Conservation (phyloP, 805 yeast species). For the Metschnikowia lunata region DNA sequence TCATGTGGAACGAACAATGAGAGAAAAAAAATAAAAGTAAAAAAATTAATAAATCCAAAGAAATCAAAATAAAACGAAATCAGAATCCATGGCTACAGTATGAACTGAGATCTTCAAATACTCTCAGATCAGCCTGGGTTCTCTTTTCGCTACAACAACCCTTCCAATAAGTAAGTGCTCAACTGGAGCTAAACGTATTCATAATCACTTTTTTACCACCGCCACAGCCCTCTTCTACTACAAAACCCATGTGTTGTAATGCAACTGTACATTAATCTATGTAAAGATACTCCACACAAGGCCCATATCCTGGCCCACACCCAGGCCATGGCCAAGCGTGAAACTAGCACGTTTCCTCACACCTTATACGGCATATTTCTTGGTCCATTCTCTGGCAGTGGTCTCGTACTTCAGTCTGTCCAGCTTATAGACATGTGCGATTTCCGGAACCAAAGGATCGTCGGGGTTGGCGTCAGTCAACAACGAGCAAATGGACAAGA, state of each 20-base stretch:
- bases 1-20: no score
- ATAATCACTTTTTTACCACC: no score
- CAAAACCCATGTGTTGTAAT: conserved; percentile 1
- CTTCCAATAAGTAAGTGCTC: no score
- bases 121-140: no score
- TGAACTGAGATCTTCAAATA: no score
- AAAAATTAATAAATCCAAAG: no score
- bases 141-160: no score
- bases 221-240: no score
- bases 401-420: conserved; percentile 93
- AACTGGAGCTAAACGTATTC: no score
- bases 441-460: conserved; percentile 98
- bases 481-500: conserved; percentile 90
- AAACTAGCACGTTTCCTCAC: neutral
- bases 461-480: conserved; percentile 98
- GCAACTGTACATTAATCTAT: conserved; percentile 18
- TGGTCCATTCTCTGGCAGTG: conserved; percentile 97
- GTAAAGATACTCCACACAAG: conserved; percentile 6
- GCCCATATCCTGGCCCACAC: neutral
- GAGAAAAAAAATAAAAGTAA: no score
- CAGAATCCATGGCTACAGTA: no score
- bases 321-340: neutral
- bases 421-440: conserved; percentile 92
- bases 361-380: conserved; percentile 82
- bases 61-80: no score